Conservation (phyloP, 2,329 filamentous ascomycete genomes). For the Paraconiothyrium brasiliense region DNA sequence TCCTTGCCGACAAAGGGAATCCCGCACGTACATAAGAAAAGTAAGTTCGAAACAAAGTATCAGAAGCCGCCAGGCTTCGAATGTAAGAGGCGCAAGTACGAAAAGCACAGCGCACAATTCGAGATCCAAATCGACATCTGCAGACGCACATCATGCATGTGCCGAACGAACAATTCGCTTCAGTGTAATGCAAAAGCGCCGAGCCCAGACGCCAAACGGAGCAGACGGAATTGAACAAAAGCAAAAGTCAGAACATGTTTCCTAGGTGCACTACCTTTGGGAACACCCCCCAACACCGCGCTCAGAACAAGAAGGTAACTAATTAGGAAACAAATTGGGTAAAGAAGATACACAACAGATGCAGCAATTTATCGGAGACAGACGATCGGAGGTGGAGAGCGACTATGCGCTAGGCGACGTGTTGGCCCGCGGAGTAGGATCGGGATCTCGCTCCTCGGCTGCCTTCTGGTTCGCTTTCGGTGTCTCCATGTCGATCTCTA, state of each 20-base stretch:
- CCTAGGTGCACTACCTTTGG: constrained; percentile 45
- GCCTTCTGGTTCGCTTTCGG: constrained; percentile 46
- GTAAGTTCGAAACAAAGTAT: background rate
- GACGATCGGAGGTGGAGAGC: constrained; percentile 1
- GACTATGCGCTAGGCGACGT: constrained; percentile 23
- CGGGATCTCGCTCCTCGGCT: constrained; percentile 48
- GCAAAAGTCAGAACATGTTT: constrained; percentile 27
- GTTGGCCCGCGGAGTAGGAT: constrained; percentile 53
- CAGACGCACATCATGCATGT: background rate
- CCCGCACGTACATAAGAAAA: background rate
- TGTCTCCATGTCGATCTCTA: constrained; percentile 49
- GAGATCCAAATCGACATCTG: constrained; percentile 3
- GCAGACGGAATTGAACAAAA: background rate
- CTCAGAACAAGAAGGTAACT: constrained; percentile 27
- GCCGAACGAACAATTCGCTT: background rate
- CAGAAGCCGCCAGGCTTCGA: background rate
- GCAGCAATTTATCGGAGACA: constrained; percentile 20
- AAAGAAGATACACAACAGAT: background rate
- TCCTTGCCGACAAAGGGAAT: background rate
- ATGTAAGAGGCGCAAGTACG: background rate
- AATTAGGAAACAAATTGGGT: constrained; percentile 19
- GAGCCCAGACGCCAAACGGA: background rate
- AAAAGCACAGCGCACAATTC: background rate
- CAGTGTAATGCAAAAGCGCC: constrained; percentile 11
- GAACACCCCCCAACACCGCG: constrained; percentile 50